Conservation (phyloP, 2,329 filamentous ascomycete species). For the Chrysoporthe austroafricana region DNA sequence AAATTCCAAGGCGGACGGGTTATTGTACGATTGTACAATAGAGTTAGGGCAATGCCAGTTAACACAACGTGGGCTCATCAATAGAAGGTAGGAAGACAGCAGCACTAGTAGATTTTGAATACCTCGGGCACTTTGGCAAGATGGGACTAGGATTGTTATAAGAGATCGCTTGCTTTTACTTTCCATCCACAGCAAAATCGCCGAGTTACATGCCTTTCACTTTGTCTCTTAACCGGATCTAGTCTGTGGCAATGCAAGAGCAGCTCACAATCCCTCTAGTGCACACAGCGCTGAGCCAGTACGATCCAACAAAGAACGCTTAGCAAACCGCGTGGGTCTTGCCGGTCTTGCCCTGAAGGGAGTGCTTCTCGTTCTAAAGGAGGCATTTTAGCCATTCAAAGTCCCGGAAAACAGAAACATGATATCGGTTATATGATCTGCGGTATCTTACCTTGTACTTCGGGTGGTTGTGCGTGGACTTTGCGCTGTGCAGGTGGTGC, state of each 20-base stretch:
- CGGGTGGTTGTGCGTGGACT: constrained; percentile 56
- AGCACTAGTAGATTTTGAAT: no score
- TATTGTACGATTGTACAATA: background rate
- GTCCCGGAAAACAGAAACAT: background rate
- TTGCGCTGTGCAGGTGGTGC: constrained; percentile 57
- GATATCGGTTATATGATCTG: background rate
- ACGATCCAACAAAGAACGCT: background rate
- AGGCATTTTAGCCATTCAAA: constrained; percentile 21
- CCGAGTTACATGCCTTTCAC: background rate
- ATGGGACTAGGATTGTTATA: background rate
- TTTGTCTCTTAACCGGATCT: no score
- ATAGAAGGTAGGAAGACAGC: no score
- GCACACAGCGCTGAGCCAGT: background rate
- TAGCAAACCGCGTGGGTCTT: constrained; percentile 91
- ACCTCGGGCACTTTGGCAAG: background rate
- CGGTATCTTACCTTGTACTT: constrained; percentile 50
- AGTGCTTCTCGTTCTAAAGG: constrained; percentile 74
- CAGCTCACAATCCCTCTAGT: background rate
- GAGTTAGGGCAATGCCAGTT: no score
- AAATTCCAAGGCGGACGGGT: no score
- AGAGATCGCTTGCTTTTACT: background rate
- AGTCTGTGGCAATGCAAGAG: background rate
- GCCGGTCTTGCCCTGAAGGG: constrained; percentile 83
- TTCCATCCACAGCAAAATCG: background rate
- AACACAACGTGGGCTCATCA: no score